These are phyloP conservation scores for Acrodontium crateriforme DNA, from an alignment of 2,329 filamentous ascomycete genomes.

Conservation along the genomic window DNA sequence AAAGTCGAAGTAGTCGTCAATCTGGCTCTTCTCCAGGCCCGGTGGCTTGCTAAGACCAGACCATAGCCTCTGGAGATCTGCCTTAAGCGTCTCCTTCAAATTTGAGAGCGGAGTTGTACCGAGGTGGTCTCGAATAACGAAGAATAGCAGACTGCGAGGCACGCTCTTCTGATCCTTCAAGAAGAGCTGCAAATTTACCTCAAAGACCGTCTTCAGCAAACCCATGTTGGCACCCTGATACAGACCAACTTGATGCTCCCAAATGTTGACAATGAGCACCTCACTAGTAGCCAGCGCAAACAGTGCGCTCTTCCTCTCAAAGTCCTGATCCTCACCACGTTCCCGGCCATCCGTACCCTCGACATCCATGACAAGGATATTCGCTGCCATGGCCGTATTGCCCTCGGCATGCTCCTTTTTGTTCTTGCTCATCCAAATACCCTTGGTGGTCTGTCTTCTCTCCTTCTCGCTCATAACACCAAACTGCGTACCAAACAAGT, in stretches of 20 bases:
- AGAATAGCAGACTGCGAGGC: slow-evolving; percentile 86
- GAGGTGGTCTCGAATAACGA: slow-evolving; percentile 94
- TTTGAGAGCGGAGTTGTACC: slow-evolving; percentile 83
- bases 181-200: slow-evolving; percentile 95
- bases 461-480: slow-evolving; percentile 95
- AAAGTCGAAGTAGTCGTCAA: slow-evolving; percentile 98
- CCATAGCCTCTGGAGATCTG: slow-evolving; percentile 89
- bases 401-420: slow-evolving; percentile 41
- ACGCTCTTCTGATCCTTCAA: slow-evolving; percentile 89
- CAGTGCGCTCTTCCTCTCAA: slow-evolving; percentile 93
- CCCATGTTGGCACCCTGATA: slow-evolving; percentile 99
- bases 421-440: slow-evolving; percentile 99
- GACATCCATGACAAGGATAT: slow-evolving; percentile 98
- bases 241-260: slow-evolving; percentile 96
- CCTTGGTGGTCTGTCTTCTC: slow-evolving; percentile 92
- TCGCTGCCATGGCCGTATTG: slow-evolving; percentile 66
- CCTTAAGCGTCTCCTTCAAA: slow-evolving; percentile 75
- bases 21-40: slow-evolving; percentile 74
- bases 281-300: slow-evolving; percentile 96
- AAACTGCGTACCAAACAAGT: slow-evolving; percentile 90
- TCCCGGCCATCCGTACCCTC: slow-evolving; percentile 95
- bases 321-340: slow-evolving; percentile 94
- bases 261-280: slow-evolving; percentile 96
- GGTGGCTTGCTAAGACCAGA: slow-evolving; percentile 78
- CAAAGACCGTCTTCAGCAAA: slow-evolving; percentile 93